Conservation (phyloP, 495 filamentous ascomycete genomes). For the Tuber magnatum region DNA sequence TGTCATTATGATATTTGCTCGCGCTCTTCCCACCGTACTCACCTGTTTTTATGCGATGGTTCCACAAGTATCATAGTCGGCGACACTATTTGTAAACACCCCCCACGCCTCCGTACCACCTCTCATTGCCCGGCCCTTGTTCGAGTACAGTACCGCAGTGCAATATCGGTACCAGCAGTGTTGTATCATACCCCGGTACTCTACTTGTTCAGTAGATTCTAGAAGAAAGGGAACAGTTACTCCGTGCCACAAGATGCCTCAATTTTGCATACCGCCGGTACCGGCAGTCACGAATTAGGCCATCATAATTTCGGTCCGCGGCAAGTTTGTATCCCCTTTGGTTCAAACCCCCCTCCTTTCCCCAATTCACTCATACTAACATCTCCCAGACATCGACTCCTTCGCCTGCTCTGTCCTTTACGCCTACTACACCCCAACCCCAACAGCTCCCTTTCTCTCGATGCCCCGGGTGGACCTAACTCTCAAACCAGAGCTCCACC, state of each 20-base stretch:
- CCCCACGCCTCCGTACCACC: not conserved
- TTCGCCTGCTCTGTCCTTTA: slow-evolving; percentile 77
- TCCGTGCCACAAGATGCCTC: not conserved
- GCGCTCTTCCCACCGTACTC: not conserved
- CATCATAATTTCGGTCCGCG: no score
- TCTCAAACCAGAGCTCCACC: slow-evolving; percentile 73
- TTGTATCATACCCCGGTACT: not conserved
- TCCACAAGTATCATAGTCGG: not conserved
- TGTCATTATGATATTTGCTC: not conserved
- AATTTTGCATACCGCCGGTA: not conserved
- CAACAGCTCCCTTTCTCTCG: slow-evolving; percentile 77
- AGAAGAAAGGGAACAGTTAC: not conserved
- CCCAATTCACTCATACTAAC: slow-evolving; percentile 18
- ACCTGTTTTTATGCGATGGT: not conserved
- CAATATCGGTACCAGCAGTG: not conserved
- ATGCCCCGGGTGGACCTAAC: slow-evolving; percentile 61
- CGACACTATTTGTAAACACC: not conserved
- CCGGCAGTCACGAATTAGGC: not conserved
- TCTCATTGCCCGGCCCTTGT: not conserved
- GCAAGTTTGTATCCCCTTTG: no score
- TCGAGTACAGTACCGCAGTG: not conserved
- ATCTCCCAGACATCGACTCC: slow-evolving; percentile 71
- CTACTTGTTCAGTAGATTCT: not conserved
- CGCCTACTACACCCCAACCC: slow-evolving; percentile 55
- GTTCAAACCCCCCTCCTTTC: slow-evolving; percentile 40